Base-by-base conservation (phyloP, 495 filamentous ascomycete species). In the Polyplosphaeria fusca region DNA sequence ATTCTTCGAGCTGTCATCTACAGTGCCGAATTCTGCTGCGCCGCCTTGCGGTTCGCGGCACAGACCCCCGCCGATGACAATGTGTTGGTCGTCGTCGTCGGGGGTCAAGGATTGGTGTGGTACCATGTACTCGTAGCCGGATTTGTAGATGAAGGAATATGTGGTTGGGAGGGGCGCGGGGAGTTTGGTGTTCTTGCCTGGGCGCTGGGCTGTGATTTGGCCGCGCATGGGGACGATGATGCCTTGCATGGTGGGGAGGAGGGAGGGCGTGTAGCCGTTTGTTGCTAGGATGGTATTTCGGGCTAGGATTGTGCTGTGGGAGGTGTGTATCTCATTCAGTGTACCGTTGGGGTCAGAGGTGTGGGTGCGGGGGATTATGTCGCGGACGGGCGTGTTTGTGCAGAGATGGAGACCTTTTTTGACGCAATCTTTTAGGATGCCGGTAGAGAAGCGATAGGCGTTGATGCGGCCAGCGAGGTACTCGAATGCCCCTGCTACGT, bases 51-150 rank as follows among this genome's bases (percentile, higher is more conserved):
- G 57, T 3, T 75, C 71, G 40, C 75, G 73, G 0, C 74, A 79
- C 3, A 85, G 71, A 3, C 85, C 86, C 12, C 87, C 85, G 7
- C 87, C 79, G 24, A 89, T 88, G 30, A 87, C 70, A n/a, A 88
- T 79, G 50, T 89, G 84, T 3, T 81, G 79, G 12, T 67, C 74
- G 14, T 73, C 73, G 18, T 72, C 76, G 25, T 65, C 58, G 0
- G 52, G 35, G 12, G 82, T 82, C 0, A n/a, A n/a, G n/a, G n/a
- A n/a, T n/a, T n/a, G n/a, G 14, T 82, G 71, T 22, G 79, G 73
- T 2, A 88, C 79, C 76, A 90, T 82, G 55, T 90, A 91, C 47
- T 83, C 76, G 66, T 83, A 79, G 5, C 85, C 78, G 40, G 74
- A 60, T 39, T 73, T 65, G 61, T 85, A 84, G 25, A 84, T 76